Conservation (phyloP, 139 green algal species). For the Spirogloea muscicola region DNA sequence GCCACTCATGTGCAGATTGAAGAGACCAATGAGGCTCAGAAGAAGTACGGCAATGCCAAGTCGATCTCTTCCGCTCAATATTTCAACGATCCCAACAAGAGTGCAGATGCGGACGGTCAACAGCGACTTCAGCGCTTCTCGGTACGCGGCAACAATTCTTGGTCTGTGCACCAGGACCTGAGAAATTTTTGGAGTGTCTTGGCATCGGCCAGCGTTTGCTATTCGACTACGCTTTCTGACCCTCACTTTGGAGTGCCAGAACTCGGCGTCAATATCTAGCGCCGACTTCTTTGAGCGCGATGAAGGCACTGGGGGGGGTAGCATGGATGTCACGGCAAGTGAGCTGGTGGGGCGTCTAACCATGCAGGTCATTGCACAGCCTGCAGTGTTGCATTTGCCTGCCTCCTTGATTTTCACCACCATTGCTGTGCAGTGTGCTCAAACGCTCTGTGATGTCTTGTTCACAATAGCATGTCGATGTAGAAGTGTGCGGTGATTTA, state of each 20-base stretch:
- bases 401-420: not conserved
- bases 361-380: too few species aligned
- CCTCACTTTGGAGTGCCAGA: too few species aligned
- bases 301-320: not conserved
- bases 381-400: too few species aligned
- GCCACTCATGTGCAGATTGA: slow-evolving; percentile 29
- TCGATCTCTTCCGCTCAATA: slow-evolving; percentile 67
- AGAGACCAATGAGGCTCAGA: slow-evolving; percentile 53
- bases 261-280: slow-evolving; percentile 42
- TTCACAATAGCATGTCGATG: not conserved
- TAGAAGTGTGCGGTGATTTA: not conserved
- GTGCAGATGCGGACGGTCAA: slow-evolving; percentile 11
- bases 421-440: not conserved
- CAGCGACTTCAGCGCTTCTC: slow-evolving; percentile 33
- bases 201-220: not conserved
- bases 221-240: too few species aligned
- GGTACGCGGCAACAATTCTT: slow-evolving; percentile 9
- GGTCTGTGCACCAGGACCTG: not conserved
- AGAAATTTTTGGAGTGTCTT: not conserved
- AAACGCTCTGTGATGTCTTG: not conserved
- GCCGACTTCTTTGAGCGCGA: slow-evolving; percentile 45
- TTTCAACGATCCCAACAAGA: slow-evolving; percentile 42
- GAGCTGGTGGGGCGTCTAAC: slow-evolving; percentile 27
- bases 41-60: slow-evolving; percentile 83
- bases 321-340: slow-evolving; percentile 16